Conservation (phyloP, 441 rosid genomes). For the Arabidopsis lyrata region DNA sequence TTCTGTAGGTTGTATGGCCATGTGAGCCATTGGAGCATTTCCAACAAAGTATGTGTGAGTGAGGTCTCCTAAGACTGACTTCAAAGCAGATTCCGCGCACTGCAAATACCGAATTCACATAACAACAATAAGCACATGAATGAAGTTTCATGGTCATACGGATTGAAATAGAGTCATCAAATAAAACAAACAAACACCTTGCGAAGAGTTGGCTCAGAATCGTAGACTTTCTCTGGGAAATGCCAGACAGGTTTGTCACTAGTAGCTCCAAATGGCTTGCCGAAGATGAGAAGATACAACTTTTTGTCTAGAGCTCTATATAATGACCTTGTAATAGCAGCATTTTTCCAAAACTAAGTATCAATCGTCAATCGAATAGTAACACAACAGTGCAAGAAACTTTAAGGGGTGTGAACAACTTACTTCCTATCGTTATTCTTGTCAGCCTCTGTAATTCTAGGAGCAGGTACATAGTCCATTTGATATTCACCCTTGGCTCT, state of each 20-base stretch:
- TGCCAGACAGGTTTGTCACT: slow-evolving; percentile 79
- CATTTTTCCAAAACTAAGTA: neutral
- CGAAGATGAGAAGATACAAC: slow-evolving; percentile 80
- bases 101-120: slow-evolving; percentile 41
- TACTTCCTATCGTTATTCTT: slow-evolving; percentile 79
- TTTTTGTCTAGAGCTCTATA: slow-evolving; percentile 82
- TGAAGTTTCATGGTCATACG: neutral
- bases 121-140: slow-evolving; percentile 1
- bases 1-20: slow-evolving; percentile 59
- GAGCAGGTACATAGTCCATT: slow-evolving; percentile 90
- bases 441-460: slow-evolving; percentile 88
- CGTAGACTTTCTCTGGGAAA: slow-evolving; percentile 88
- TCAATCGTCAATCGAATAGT: neutral
- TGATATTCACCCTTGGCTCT: slow-evolving; percentile 94
- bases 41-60: slow-evolving; percentile 90
- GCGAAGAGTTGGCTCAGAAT: slow-evolving; percentile 88
- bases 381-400: neutral
- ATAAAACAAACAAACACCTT: slow-evolving; percentile 66
- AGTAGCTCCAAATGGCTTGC: slow-evolving; percentile 65
- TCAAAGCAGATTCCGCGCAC: slow-evolving; percentile 92
- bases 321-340: slow-evolving; percentile 53
- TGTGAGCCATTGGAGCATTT: slow-evolving; percentile 95
- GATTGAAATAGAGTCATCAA: slow-evolving; percentile 18
- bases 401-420: slow-evolving; percentile 28
- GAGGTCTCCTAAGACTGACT: slow-evolving; percentile 77